These are phyloP conservation scores for Dovyalis caffra DNA, from an alignment of 345 rosid genomes.

Conservation along the genomic window DNA sequence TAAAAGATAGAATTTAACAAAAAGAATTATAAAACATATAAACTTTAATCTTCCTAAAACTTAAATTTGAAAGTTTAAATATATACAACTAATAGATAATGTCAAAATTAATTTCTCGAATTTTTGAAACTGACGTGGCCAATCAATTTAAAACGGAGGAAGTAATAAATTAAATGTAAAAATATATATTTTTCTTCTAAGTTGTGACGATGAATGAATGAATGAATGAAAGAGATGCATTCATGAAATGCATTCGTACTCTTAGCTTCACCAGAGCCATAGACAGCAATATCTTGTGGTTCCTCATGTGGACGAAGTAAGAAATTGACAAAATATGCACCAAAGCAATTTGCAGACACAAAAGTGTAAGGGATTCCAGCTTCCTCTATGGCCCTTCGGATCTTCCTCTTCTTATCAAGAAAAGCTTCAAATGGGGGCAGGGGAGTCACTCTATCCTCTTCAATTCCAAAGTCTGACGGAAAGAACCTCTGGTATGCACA, in stretches of 20 bases:
- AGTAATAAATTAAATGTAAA: too few relatives aligned
- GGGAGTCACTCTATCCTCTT: constrained; percentile 35
- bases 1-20: too few relatives aligned
- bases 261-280: constrained; percentile 40
- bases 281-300: constrained; percentile 12
- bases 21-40: too few relatives aligned
- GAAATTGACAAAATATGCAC: constrained; percentile 36
- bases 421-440: constrained; percentile 39
- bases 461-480: constrained; percentile 49
- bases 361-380: constrained; percentile 42
- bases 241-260: too few relatives aligned
- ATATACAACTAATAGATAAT: too few relatives aligned
- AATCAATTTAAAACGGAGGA: too few relatives aligned
- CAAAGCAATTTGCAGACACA: constrained; percentile 34
- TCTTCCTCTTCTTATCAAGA: constrained; percentile 36
- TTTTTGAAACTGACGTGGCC: too few relatives aligned
- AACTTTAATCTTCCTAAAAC: too few relatives aligned
- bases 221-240: not conserved
- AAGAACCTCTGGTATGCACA: constrained; percentile 35
- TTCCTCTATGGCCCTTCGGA: constrained; percentile 42
- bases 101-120: too few relatives aligned
- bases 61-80: too few relatives aligned
- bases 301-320: constrained; percentile 31
- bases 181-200: too few relatives aligned
- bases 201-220: too few relatives aligned